Percentiles rank a stretch among this genome's conserved stretches.
These are phyloP conservation scores for Trichoderma koningii DNA, from an alignment of 2,329 filamentous ascomycete genomes.

Conservation along the genomic window DNA sequence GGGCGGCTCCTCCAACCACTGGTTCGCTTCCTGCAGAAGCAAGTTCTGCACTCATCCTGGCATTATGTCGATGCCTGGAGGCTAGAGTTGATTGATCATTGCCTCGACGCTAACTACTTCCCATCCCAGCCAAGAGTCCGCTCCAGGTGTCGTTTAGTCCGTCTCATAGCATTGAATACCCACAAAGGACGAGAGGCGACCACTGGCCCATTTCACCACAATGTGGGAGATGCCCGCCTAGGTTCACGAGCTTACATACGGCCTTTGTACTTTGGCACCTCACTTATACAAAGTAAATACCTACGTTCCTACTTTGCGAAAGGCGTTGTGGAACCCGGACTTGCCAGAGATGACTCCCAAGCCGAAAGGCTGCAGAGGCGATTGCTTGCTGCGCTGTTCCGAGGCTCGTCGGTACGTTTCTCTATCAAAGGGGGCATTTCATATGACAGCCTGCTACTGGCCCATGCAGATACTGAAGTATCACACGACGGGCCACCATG, in stretches of 20 bases:
- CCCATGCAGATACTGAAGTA: background rate
- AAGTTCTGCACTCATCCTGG: background rate
- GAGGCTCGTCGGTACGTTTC: background rate
- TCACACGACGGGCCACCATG: background rate
- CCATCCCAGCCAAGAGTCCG: background rate
- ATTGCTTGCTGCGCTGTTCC: background rate
- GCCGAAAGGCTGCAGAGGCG: too few species aligned
- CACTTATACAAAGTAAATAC: too few species aligned
- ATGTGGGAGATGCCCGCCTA: conserved; percentile 8
- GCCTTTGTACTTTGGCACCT: conserved; percentile 9
- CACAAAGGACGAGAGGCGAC: background rate
- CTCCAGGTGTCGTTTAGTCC: background rate
- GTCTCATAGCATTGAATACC: background rate
- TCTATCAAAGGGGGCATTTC: background rate
- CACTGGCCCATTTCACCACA: conserved; percentile 16
- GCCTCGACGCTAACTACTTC: conserved; percentile 3
- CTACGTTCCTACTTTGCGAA: too few species aligned
- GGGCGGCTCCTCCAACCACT: background rate
- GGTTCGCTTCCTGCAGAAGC: background rate
- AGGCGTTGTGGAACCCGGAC: too few species aligned
- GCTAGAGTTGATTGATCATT: background rate
- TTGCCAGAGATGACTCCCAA: too few species aligned
- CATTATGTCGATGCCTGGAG: background rate
- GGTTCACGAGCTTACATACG: conserved; percentile 11
- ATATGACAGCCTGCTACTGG: background rate